Percentiles rank a stretch among this genome's conserved stretches.
Evolutionary conservation across 495 filamentous ascomycete genomes (phyloP).

Genomic region (Rostrohypoxylon terebratum): DNA sequence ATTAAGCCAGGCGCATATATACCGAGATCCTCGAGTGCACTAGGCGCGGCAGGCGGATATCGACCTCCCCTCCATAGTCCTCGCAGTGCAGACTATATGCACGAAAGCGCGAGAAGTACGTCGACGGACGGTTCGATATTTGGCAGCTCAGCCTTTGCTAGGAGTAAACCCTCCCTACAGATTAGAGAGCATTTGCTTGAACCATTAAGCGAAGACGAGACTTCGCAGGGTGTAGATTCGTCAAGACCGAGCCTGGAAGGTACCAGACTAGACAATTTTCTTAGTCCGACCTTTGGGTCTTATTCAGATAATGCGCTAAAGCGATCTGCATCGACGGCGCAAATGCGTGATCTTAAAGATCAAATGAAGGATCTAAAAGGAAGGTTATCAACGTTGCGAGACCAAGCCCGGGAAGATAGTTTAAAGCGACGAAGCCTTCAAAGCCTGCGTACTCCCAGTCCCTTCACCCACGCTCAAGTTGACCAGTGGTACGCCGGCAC

Average conservation of each 20-base stretch:
- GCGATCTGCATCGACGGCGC: constrained; percentile 69
- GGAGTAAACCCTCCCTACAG: constrained; percentile 36
- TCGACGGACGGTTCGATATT: constrained; percentile 24
- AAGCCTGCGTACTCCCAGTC: constrained; percentile 84
- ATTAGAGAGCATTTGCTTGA: constrained; percentile 46
- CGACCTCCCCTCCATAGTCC: constrained; percentile 55
- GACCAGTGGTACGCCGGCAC: constrained; percentile 78
- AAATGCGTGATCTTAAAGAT: constrained; percentile 85
- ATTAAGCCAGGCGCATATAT: constrained; percentile 50
- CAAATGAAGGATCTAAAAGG: constrained; percentile 96
- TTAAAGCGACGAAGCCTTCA: constrained; percentile 85
- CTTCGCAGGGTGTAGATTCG: constrained; percentile 39
- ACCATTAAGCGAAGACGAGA: constrained; percentile 56
- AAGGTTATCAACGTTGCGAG: constrained; percentile 84
- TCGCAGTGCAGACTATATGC: constrained; percentile 54
- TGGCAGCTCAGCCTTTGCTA: constrained; percentile 32
- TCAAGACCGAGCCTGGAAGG: constrained; percentile 47
- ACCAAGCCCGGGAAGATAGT: constrained; percentile 84
- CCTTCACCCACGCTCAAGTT: constrained; percentile 76
- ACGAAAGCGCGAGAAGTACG: constrained; percentile 39
- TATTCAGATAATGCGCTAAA: constrained; percentile 56
- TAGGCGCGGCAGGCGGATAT: constrained; percentile 63
- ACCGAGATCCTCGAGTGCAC: constrained; percentile 60
- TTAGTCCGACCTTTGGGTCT: constrained; percentile 56
- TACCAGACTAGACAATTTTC: constrained; percentile 49